Base-by-base conservation (phyloP, 805 yeast species). In the Candida argentea region DNA sequence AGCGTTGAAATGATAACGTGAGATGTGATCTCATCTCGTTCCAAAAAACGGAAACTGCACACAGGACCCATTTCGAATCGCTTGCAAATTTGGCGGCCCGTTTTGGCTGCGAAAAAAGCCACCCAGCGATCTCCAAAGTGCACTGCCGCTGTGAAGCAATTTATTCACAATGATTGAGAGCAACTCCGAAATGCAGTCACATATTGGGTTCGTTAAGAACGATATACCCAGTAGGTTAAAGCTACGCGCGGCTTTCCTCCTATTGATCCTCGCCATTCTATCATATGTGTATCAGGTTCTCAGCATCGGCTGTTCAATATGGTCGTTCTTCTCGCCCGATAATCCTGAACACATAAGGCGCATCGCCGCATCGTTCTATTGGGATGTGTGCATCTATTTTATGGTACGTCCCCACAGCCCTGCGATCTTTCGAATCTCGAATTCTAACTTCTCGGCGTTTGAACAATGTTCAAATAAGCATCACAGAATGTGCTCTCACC, bases 401-500 rank as follows among this genome's bases (percentile, higher is more conserved):
- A 24, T 51, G 33, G 59, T 54, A 42, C 26, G 55, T 22, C 24
- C 5, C 4, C n/a, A n/a, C n/a, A n/a, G 4, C 16, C 6, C 19
- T n/a, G 14, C 3, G 22, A 9, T 13, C 26, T 24, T 13, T 3
- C 20, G 8, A 14, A 12, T 14, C 3, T 3, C 7, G 5, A 11
- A 22, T 14, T 28, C 33, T 28, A 30, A 28, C 34, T 4, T 10
- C 5, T 17, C 15, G 35, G 63, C 52, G 53, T 22, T 28, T 57
- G 25, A 65, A 63, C 36, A 39, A 49, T 4, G 62, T 68, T 11
- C 35, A 50, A 10, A 38, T 69, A 10, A 41, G 46, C 13, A 35
- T 70, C 1, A 32, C 54, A 8, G 80, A 74, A 9, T 76, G 69
- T 33, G 22, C 26, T 10, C 29, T 65, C 24, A 43, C 38, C 22